Conservation (phyloP, 2,329 filamentous ascomycete genomes). For the Intubia oerlemansii region DNA sequence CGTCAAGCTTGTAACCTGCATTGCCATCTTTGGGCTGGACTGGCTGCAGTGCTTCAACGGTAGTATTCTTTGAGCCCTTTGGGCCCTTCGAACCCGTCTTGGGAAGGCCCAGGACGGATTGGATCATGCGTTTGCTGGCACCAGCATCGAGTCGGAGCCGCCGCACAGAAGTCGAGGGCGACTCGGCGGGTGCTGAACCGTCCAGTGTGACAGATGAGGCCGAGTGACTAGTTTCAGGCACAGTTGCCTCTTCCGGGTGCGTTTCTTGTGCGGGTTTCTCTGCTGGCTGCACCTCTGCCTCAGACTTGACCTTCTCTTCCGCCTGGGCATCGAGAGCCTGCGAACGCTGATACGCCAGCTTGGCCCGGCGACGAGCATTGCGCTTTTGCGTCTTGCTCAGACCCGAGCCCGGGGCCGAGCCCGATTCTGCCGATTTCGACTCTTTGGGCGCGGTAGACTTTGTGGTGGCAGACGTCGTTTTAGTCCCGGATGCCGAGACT, state of each 20-base stretch:
- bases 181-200: no score
- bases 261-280: not conserved
- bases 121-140: not conserved
- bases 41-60: no score
- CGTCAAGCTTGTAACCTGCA: not conserved
- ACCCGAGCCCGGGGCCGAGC: no score
- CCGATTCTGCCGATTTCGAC: no score
- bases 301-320: not conserved
- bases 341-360: not conserved
- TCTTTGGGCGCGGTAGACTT: no score
- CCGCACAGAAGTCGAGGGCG: no score
- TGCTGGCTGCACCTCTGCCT: not conserved
- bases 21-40: no score
- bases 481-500: no score
- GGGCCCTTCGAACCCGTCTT: no score
- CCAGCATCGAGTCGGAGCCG: not conserved
- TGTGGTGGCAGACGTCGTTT: no score
- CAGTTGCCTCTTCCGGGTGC: not conserved
- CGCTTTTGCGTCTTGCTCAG: constrained; percentile 1
- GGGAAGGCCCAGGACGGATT: not conserved
- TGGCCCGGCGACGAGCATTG: constrained; percentile 1
- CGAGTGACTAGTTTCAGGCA: not conserved
- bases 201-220: not conserved
- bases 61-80: no score
- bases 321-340: no score